Evolutionary conservation across 2,329 filamentous ascomycete species (phyloP), one percentile per base, ranked within the genome.

Genomic region (Botrytis byssoidea): DNA sequence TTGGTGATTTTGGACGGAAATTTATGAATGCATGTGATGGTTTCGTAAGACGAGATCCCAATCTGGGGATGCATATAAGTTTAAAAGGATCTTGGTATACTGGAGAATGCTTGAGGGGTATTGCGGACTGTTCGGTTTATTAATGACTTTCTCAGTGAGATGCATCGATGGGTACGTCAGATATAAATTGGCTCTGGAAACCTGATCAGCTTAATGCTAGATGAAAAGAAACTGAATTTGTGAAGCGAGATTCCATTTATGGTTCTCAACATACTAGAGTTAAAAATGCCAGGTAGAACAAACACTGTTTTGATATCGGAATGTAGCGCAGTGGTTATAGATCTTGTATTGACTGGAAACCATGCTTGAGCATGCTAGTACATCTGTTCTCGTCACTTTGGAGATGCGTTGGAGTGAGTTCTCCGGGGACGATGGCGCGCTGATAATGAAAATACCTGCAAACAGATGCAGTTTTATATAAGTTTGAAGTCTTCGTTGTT

Each of bases 381-480:
- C 51, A 8, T 18, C n/a, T 8, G 51, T 9, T 7, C n/a, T 29
- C 3, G 51, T 14, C n/a, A 29, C 3, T 3, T 12, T 57, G 3
- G 51, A 29, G n/a, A 57, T 29, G 25, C 9, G 6, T 8, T 2
- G 51, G n/a, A 32, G n/a, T 18, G 10, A 57, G n/a, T 32, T 57
- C 12, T 29, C n/a, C 7, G 2, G 14, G n/a, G 51, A 16, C 7
- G 1, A 7, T 9, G 14, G 16, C 1, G 3, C 5, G 25, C 14
- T n/a, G 5, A 16, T 14, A 14, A 14, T n/a, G 25, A 25, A 55
- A 16, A 1, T 7, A n/a, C 10, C 12, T n/a, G 12, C 10, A n/a
- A n/a, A 16, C 25, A 18, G 7, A 18, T 7, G 51, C 14, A 29
- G n/a, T 2, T 16, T 18, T 3, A 4, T 29, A 14, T 57, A 32